These are phyloP conservation scores for Hypoxylon rickii DNA, from an alignment of 495 filamentous ascomycete species.

Conservation along the genomic window DNA sequence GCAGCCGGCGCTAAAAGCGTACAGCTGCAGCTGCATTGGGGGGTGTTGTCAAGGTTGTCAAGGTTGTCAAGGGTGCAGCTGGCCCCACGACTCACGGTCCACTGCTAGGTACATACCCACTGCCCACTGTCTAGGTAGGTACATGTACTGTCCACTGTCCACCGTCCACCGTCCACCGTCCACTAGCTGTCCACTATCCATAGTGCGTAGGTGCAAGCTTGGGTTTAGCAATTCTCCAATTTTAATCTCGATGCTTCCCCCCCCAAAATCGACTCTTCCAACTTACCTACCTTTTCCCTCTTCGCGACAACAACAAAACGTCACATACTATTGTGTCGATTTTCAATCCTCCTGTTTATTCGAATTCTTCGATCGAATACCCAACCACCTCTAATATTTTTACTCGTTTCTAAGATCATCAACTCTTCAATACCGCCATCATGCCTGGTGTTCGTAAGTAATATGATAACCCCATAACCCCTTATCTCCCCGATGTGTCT, in stretches of 20 bases:
- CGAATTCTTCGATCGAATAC: too few relatives aligned
- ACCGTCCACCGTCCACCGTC: too few relatives aligned
- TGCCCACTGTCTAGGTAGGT: too few relatives aligned
- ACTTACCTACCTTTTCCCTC: slow-evolving; percentile 19
- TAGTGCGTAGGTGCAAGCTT: background rate
- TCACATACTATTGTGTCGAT: background rate
- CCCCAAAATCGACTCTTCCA: slow-evolving; percentile 12
- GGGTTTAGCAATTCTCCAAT: slow-evolving; percentile 31
- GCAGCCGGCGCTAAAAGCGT: slow-evolving; percentile 13
- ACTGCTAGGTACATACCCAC: too few relatives aligned
- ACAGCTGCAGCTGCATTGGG: slow-evolving; percentile 8
- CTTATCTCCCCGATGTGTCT: too few relatives aligned
- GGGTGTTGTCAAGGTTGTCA: background rate
- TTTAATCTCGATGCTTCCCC: slow-evolving; percentile 34
- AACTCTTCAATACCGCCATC: slow-evolving; percentile 20
- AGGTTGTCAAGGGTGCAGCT: slow-evolving; percentile 29
- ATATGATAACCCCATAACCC: too few relatives aligned
- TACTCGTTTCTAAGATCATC: background rate
- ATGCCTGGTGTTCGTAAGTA: slow-evolving; percentile 38
- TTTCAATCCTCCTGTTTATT: too few relatives aligned
- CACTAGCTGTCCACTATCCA: too few relatives aligned
- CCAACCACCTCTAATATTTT: background rate
- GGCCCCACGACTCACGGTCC: too few relatives aligned
- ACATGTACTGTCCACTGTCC: too few relatives aligned
- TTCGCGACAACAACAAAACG: slow-evolving; percentile 21